Percentiles rank a stretch among this genome's conserved stretches.
These are phyloP conservation scores for Camelina neglecta DNA, from an alignment of 345 rosid genomes.

Conservation along the genomic window DNA sequence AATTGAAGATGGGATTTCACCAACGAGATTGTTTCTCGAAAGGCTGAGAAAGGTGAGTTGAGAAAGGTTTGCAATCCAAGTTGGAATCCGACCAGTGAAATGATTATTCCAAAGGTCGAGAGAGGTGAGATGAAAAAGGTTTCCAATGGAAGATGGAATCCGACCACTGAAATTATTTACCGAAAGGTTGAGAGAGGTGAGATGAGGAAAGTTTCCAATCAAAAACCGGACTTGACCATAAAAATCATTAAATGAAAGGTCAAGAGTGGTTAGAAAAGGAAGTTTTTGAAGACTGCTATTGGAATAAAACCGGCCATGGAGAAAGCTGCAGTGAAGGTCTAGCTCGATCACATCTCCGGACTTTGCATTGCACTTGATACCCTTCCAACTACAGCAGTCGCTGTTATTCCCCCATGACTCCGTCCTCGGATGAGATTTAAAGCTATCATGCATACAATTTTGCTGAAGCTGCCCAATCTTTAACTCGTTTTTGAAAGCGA, in stretches of 20 bases:
- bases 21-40: too few relatives aligned
- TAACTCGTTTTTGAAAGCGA: too few relatives aligned
- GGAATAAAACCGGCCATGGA: neutral
- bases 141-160: neutral
- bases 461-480: too few relatives aligned
- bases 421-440: neutral
- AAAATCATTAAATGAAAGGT: accelerated
- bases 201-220: neutral
- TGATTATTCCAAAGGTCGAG: too few relatives aligned
- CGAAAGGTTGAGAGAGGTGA: accelerated
- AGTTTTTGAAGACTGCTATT: conserved; percentile 5
- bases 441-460: too few relatives aligned
- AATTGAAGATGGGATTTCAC: too few relatives aligned
- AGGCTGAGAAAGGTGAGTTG: neutral
- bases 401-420: neutral
- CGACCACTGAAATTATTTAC: accelerated
- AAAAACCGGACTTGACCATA: accelerated
- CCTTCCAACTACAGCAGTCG: conserved; percentile 11
- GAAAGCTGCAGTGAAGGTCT: neutral
- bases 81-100: too few relatives aligned
- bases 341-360: neutral
- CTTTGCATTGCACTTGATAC: neutral
- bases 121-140: neutral
- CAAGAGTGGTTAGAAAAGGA: neutral
- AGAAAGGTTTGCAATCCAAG: too few relatives aligned